Percentiles rank a stretch among this genome's conserved stretches.
These are phyloP conservation scores for Blepharisma stoltei DNA, from an alignment of 73 alveolate genomes.

Conservation along the genomic window DNA sequence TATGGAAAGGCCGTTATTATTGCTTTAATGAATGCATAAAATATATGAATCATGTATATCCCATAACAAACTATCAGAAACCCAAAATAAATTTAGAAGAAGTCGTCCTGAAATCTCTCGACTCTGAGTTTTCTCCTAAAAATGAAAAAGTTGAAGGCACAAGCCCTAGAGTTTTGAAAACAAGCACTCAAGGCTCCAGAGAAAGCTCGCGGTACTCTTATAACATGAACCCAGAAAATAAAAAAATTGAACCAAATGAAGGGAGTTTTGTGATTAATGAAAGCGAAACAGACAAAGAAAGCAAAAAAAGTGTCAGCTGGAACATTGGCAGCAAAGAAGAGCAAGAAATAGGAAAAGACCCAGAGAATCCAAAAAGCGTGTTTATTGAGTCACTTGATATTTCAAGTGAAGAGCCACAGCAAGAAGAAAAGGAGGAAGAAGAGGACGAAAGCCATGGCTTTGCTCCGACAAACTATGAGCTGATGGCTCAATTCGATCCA, in stretches of 20 bases:
- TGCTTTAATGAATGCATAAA: conserved; percentile 55
- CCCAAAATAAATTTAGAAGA: conserved; percentile 22
- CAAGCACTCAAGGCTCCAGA: background rate
- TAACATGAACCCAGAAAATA: background rate
- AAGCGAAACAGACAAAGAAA: conserved; percentile 9
- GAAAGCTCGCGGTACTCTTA: conserved; percentile 28
- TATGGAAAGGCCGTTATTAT: conserved; percentile 66
- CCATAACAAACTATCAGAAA: background rate
- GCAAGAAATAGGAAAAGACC: background rate
- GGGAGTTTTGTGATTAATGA: conserved; percentile 19
- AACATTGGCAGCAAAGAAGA: conserved; percentile 1
- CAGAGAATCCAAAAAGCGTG: background rate
- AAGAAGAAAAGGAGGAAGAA: background rate
- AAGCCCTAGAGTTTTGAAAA: background rate
- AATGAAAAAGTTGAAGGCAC: background rate
- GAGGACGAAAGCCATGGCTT: background rate
- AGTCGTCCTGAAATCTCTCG: background rate
- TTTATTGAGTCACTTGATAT: conserved; percentile 20
- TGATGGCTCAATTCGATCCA: conserved; percentile 23
- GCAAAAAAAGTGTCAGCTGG: conserved; percentile 5
- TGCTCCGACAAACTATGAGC: background rate
- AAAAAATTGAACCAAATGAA: background rate
- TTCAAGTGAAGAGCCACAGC: background rate
- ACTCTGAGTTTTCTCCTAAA: background rate
- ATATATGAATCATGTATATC: background rate